These are phyloP conservation scores for Didymella arachidicola DNA, from an alignment of 2,329 filamentous ascomycete species.

Conservation along the genomic window DNA sequence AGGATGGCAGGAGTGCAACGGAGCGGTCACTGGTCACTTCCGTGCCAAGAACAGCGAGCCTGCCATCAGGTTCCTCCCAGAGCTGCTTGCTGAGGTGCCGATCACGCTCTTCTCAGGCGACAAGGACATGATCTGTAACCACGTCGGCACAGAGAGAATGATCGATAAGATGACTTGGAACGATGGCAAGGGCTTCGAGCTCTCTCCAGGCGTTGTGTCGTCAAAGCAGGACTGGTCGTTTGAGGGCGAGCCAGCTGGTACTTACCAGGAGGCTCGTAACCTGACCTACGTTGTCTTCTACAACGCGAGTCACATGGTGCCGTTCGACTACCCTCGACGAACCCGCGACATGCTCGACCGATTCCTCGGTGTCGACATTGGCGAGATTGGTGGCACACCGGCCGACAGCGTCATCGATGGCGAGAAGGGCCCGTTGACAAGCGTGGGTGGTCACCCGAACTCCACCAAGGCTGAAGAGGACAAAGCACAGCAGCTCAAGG, in stretches of 20 bases:
- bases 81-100: conserved; percentile 76
- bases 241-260: conserved; percentile 84
- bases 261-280: conserved; percentile 94
- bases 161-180: conserved; percentile 94
- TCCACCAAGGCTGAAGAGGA: conserved; percentile 71
- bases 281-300: conserved; percentile 95
- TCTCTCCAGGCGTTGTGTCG: conserved; percentile 85
- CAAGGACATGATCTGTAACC: conserved; percentile 96
- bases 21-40: conserved; percentile 78
- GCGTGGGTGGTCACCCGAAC: conserved; percentile 76
- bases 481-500: conserved; percentile 76
- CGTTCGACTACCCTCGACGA: conserved; percentile 87
- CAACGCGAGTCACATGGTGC: conserved; percentile 98
- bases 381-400: conserved; percentile 80
- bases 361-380: conserved; percentile 93
- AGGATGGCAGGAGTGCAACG: conserved; percentile 91
- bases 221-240: conserved; percentile 95
- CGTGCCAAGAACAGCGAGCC: conserved; percentile 74
- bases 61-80: conserved; percentile 76
- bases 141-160: conserved; percentile 88
- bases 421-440: conserved; percentile 79
- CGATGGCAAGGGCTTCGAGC: conserved; percentile 88
- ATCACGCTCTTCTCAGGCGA: conserved; percentile 91
- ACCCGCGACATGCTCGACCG: conserved; percentile 96
- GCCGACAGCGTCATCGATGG: conserved; percentile 84